Base-by-base conservation (phyloP, 805 yeast genomes). In the Lipomyces mesembrius region DNA sequence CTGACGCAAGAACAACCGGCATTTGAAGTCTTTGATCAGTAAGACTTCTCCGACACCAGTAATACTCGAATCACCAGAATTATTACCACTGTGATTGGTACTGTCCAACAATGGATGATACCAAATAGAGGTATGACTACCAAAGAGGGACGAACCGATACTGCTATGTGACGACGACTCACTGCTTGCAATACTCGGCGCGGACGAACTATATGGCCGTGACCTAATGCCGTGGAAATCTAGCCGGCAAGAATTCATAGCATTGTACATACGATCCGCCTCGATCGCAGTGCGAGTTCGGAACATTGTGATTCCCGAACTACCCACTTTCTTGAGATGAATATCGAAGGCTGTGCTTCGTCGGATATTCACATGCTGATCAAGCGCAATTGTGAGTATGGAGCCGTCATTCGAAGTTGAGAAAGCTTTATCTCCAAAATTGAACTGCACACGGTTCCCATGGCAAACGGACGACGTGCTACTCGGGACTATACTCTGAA, bases 321-420 rank as follows among this genome's bases (percentile, higher is more conserved):
- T 57, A 4, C 60, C 67, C 3, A 64, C 46, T 22, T 65, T 65
- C 60, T 67, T 62, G 57, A 72, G 56, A 46, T 71, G 71, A 14
- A 72, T 57, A 53, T 72, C 74, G 46, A 72, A 70, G 14, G 71
- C 74, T 3, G 74, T 72, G 9, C 72, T 65, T 11, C 70, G 64
- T 29, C 73, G 60, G 22, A 68, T 59, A 29, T 25, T 61, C 7
- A 73, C 59, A 17, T 57, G 65, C 32, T 57, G 49, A 9, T 61
- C 68, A 9, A 71, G 37, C 8, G 57, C 49, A 17, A 71, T 53
- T 14, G 68, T n/a, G 27, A 70, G 61, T 35, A 70, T 43, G 9
- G 73, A 68, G 17, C 58, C 51, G 27, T 60, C 63, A 29, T 20
- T 57, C 22, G 17, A 22, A 32, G 59, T 27, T 8, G 55, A 59